A percentile compares a stretch with the other conserved stretches of the same genome.
These are phyloP conservation scores for Lactarius deliciosus DNA, from an alignment of 768 basidiomycete species.

Conservation along the genomic window DNA sequence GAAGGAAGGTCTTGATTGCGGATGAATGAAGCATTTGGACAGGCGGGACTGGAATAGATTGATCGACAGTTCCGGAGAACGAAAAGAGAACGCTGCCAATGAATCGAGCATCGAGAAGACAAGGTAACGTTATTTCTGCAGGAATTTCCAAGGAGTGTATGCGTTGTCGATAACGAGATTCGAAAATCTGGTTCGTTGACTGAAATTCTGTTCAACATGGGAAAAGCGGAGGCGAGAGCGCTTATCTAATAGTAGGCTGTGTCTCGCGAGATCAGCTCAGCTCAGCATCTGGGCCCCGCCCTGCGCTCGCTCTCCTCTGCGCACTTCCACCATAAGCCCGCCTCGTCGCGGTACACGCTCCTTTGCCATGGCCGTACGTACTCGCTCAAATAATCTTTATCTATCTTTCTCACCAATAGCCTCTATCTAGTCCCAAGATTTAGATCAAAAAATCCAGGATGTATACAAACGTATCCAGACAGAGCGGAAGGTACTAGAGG, in stretches of 20 bases:
- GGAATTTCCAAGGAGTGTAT: slow-evolving; percentile 41
- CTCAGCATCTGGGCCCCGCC: slow-evolving; percentile 13
- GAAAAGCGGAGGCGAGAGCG: slow-evolving; percentile 12
- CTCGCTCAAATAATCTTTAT: not conserved
- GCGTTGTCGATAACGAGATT: slow-evolving; percentile 48
- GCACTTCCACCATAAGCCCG: slow-evolving; percentile 18
- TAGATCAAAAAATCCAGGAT: slow-evolving; percentile 93
- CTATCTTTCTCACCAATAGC: slow-evolving; percentile 13
- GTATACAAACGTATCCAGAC: slow-evolving; percentile 88
- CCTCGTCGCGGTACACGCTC: slow-evolving; percentile 14
- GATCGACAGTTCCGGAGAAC: slow-evolving; percentile 54
- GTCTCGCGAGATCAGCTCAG: slow-evolving; percentile 7
- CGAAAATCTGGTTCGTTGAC: slow-evolving; percentile 45
- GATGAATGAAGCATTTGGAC: slow-evolving; percentile 49
- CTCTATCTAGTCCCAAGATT: slow-evolving; percentile 45
- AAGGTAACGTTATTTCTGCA: slow-evolving; percentile 37
- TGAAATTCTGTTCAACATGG: slow-evolving; percentile 39
- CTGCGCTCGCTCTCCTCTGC: slow-evolving; percentile 5
- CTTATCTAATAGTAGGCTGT: slow-evolving; percentile 27
- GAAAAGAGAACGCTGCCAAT: slow-evolving; percentile 51
- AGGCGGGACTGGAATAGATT: slow-evolving; percentile 38
- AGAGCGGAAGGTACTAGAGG: slow-evolving; percentile 91
- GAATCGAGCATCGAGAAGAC: slow-evolving; percentile 49
- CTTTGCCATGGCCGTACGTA: slow-evolving; percentile 24
- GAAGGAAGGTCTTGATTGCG: slow-evolving; percentile 48